Conservation (phyloP, 2,329 filamentous ascomycete genomes). For the Basipetospora chlamydospora region DNA sequence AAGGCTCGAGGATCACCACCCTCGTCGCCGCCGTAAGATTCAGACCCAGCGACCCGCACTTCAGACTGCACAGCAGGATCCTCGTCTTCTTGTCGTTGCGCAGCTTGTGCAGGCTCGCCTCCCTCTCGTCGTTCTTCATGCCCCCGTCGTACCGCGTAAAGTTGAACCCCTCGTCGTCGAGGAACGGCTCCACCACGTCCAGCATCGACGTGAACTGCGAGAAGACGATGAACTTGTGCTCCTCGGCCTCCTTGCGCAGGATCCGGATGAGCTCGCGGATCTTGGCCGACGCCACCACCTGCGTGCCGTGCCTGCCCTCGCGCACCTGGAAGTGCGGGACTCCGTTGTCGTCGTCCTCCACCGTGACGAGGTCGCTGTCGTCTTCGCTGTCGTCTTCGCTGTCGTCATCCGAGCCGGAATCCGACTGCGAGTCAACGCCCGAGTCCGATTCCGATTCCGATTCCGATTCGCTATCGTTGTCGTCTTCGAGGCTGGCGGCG, state of each 20-base stretch:
- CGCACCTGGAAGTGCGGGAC: neutral
- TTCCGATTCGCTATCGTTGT: neutral
- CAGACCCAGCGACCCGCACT: constrained; percentile 82
- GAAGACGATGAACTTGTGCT: constrained; percentile 97
- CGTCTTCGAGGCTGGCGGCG: constrained; percentile 7
- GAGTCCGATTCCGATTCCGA: constrained; percentile 14
- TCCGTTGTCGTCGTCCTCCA: neutral
- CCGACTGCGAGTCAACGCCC: constrained; percentile 17
- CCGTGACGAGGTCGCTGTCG: neutral
- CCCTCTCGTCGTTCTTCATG: constrained; percentile 87
- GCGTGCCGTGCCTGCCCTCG: neutral
- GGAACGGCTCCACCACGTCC: constrained; percentile 85
- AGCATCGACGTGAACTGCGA: constrained; percentile 98
- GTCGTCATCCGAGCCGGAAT: constrained; percentile 19
- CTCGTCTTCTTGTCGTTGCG: constrained; percentile 62
- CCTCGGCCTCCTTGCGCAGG: constrained; percentile 58
- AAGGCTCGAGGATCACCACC: constrained; percentile 90
- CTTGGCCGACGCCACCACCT: constrained; percentile 66
- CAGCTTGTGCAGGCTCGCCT: constrained; percentile 67
- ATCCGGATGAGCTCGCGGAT: constrained; percentile 75
- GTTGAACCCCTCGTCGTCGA: constrained; percentile 56
- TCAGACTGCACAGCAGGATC: constrained; percentile 81
- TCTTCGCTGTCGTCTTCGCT: constrained; percentile 11
- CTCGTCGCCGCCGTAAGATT: constrained; percentile 89
- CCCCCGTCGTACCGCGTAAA: constrained; percentile 87